phyloP scores from a whole-genome alignment of 2,329 filamentous ascomycete species.

The Cytospora piceicola region DNA sequence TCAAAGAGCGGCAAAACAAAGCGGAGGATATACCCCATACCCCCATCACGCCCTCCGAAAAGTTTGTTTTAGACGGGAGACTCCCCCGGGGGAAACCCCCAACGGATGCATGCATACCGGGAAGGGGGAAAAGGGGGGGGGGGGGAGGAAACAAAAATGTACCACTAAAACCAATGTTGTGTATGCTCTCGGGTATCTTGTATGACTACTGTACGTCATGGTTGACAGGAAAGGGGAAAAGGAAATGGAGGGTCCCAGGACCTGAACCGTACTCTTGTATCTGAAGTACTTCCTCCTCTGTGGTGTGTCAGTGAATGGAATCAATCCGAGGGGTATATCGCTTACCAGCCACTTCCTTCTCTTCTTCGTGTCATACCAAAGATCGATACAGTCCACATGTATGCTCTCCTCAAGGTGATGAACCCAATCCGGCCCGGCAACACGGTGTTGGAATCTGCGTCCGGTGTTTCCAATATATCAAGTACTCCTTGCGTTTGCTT shows the following conservation, averaged over 20 bases:
- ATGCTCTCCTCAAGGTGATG: too few species aligned
- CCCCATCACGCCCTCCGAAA: background rate
- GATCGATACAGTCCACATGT: too few species aligned
- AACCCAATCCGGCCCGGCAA: too few species aligned
- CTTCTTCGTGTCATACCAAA: too few species aligned
- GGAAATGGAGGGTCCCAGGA: background rate
- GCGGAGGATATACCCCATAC: slow-evolving; percentile 23
- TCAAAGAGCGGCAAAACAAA: slow-evolving; percentile 13
- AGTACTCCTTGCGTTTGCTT: too few species aligned
- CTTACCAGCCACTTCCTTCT: too few species aligned
- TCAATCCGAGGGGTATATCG: too few species aligned
- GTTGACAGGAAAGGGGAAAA: background rate
- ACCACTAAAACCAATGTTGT: background rate
- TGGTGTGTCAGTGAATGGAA: background rate
- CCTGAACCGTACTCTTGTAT: background rate
- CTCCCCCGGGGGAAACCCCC: too few species aligned
- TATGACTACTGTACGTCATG: background rate
- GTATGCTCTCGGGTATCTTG: background rate
- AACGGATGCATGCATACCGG: background rate
- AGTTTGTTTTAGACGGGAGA: slow-evolving; percentile 4
- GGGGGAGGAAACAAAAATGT: background rate
- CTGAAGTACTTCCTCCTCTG: background rate
- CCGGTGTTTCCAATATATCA: too few species aligned
- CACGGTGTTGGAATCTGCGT: too few species aligned
- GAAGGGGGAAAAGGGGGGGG: slow-evolving; percentile 7